Conservation (phyloP, 768 basidiomycete species). For the Mycena chlorophos region DNA sequence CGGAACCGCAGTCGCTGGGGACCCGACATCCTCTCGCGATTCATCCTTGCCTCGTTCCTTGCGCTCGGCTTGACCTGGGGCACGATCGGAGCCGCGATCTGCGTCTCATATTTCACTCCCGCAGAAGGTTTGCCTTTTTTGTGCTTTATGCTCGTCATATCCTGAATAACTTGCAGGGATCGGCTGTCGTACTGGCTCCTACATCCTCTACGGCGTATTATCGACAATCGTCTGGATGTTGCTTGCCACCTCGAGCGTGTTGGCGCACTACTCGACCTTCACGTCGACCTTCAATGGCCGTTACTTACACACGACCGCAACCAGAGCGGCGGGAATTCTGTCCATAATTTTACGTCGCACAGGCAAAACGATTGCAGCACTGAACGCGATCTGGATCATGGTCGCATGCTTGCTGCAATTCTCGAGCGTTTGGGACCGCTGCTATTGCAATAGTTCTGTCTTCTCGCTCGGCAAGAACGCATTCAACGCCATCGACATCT, state of each 20-base stretch:
- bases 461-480: background rate
- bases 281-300: background rate
- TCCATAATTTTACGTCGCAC: constrained; percentile 19
- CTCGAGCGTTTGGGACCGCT: background rate
- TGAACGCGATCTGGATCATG: background rate
- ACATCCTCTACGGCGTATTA: constrained; percentile 30
- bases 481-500: background rate
- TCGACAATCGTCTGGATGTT: constrained; percentile 34
- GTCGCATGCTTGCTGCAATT: background rate
- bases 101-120: constrained; percentile 17
- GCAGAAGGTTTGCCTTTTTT: constrained; percentile 11
- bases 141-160: background rate
- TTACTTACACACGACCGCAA: constrained; percentile 19
- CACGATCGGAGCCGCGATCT: constrained; percentile 19
- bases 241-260: constrained; percentile 26
- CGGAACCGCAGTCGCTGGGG: background rate
- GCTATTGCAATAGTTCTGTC: background rate
- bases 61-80: constrained; percentile 22
- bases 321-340: constrained; percentile 24
- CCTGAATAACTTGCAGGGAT: constrained; percentile 25
- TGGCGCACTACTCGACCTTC: constrained; percentile 21
- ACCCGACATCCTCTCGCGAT: constrained; percentile 3
- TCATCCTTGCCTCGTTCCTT: constrained; percentile 13
- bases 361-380: constrained; percentile 15
- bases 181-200: constrained; percentile 33